Percentiles rank a stretch among this genome's conserved stretches.
Evolutionary conservation across 345 rosid species (phyloP).

Genomic region (Eucalyptus erythrocorys): DNA sequence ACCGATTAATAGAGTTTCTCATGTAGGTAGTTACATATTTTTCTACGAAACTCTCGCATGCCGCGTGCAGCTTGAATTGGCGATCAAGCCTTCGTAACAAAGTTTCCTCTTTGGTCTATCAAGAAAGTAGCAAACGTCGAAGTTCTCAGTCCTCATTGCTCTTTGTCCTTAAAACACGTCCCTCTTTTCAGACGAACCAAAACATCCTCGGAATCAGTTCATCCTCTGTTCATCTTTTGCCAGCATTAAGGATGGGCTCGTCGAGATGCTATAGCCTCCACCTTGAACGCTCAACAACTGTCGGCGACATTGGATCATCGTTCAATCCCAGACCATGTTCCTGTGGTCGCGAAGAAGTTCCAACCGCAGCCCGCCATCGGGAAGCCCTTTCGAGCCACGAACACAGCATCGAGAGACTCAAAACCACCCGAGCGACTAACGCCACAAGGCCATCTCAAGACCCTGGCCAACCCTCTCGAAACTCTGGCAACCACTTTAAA

Average conservation of each 20-base stretch:
- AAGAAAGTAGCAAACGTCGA: background rate
- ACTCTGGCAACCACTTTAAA: background rate
- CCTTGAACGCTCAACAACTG: background rate
- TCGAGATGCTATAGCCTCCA: background rate
- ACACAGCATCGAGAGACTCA: rapidly evolving
- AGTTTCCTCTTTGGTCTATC: background rate
- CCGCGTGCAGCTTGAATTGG: background rate
- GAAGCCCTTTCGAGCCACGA: background rate
- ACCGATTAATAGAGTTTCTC: background rate
- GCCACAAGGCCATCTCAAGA: background rate
- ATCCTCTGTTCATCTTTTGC: background rate
- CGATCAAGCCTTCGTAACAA: background rate
- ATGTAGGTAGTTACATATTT: background rate
- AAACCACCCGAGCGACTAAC: background rate
- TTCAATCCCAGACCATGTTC: background rate
- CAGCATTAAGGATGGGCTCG: background rate
- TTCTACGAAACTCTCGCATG: background rate
- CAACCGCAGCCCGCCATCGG: background rate
- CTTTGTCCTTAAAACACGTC: background rate
- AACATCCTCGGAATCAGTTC: background rate
- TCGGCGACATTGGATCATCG: background rate
- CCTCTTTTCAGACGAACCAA: background rate
- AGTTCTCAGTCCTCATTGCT: background rate
- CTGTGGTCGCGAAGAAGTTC: background rate
- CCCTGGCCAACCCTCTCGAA: background rate